phyloP scores from a whole-genome alignment of 2,329 filamentous ascomycete species.

The Mariannaea elegans region DNA sequence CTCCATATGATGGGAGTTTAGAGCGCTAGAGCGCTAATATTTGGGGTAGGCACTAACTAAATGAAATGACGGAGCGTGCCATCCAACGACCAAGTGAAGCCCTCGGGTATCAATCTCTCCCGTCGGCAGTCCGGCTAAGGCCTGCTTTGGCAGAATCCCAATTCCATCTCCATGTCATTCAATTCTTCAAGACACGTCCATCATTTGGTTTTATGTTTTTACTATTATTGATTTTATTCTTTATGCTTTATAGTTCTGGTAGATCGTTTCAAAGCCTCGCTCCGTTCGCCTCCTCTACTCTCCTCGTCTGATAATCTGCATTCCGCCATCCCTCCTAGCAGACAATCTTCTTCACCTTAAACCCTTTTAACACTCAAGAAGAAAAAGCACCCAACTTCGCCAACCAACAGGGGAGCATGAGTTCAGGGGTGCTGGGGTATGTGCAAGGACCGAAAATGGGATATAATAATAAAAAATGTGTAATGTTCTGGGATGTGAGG shows the following conservation, averaged over 20 bases:
- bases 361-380: constrained; percentile 23
- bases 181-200: too few relatives aligned
- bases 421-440: constrained; percentile 30
- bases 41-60: too few relatives aligned
- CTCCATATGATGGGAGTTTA: too few relatives aligned
- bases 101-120: not conserved
- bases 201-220: not conserved
- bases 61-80: too few relatives aligned
- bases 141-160: not conserved
- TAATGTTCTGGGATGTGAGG: constrained; percentile 17
- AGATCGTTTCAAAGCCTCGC: constrained; percentile 28
- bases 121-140: constrained; percentile 3
- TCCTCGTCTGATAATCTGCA: constrained; percentile 4
- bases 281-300: constrained; percentile 24
- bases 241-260: constrained; percentile 12
- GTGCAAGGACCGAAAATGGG: constrained; percentile 29
- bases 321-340: not conserved
- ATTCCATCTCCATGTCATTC: not conserved
- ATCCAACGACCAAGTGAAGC: too few relatives aligned
- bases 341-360: constrained; percentile 18
- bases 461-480: constrained; percentile 22
- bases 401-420: constrained; percentile 21
- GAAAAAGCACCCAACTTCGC: constrained; percentile 20
- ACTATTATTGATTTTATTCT: constrained; percentile 10
- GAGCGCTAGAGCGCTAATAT: not conserved